Base-by-base conservation (phyloP, 768 basidiomycete genomes). In the Tremella yokohamensis region DNA sequence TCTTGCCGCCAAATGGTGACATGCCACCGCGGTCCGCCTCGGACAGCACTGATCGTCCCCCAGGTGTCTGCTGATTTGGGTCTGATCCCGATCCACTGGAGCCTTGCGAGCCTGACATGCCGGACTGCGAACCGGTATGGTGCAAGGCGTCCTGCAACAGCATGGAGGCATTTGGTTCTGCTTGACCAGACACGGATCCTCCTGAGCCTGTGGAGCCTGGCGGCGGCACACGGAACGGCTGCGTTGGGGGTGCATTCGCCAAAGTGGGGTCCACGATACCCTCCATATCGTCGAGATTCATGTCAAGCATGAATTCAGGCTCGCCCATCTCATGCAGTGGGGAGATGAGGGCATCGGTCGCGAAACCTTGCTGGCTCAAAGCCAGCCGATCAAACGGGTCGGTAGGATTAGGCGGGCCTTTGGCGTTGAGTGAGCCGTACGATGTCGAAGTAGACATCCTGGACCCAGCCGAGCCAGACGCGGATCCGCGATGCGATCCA, bases 211-310 rank as follows among this genome's bases (percentile, higher is more conserved):
- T 25, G 9, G 57, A 48, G 34, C 40, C 39, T n/a, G 7, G 50
- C 22, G 50, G 29, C 54, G 40, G 34, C 15, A 52, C 45, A 19
- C 51, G 51, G 34, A 34, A 29, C 6, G 63, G 56, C 37, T 20
- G 26, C 25, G 65, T 18, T 2, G 58, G 58, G 7, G 49, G 56
- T 18, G 53, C 58, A 47, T 57, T 60, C n/a, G 61, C 61, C 26
- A 58, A 42, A 9, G 62, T 58, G 11, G 61, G 76, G 73, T 90
- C 80, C 61, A 94, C 79, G 69, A 96, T 90, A 6, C 87, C 92
- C 39, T 88, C 86, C 83, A 96, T 90, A 51, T 83, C 78, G 9
- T 86, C 82, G 44, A 89, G 73, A 70, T 90, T 83, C 18, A 83
- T 83, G 73, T 89, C 87, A 42, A 88, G 81, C 20, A 75, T 78